Evolutionary conservation across 768 basidiomycete genomes (phyloP).

Genomic region (Leucocoprinus birnbaumii): DNA sequence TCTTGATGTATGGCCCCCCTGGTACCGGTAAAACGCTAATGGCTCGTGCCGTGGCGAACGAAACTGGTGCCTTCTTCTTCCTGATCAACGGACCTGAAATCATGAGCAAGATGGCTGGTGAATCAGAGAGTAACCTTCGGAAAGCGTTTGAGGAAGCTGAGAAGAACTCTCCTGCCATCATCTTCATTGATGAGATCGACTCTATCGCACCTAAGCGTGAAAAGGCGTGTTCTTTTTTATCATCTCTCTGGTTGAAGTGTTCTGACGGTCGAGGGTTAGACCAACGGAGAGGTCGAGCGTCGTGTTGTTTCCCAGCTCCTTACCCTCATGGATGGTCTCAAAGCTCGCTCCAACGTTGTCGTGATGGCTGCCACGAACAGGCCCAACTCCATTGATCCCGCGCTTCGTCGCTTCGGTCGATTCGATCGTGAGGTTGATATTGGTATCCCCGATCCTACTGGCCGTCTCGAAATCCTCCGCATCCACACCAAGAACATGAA

Average conservation of each 20-base stretch:
- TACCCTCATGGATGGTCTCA: constrained; percentile 98
- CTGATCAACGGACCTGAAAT: constrained; percentile 99
- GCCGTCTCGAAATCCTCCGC: constrained; percentile 96
- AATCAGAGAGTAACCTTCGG: constrained; percentile 93
- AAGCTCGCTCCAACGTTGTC: constrained; percentile 97
- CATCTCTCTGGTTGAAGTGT: background rate
- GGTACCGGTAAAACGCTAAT: constrained; percentile 99
- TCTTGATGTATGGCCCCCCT: constrained; percentile 97
- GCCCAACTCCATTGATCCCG: constrained; percentile 99
- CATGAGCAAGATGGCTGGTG: constrained; percentile 99
- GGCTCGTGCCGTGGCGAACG: constrained; percentile 99
- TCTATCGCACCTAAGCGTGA: constrained; percentile 99
- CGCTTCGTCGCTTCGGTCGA: constrained; percentile 96
- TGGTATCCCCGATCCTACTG: constrained; percentile 98
- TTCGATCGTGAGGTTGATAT: constrained; percentile 99
- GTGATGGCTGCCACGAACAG: constrained; percentile 99
- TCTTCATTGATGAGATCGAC: constrained; percentile 99
- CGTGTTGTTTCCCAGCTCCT: constrained; percentile 98
- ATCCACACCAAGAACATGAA: constrained; percentile 99
- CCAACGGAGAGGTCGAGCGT: constrained; percentile 99
- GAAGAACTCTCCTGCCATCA: constrained; percentile 99
- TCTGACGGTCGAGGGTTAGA: constrained; percentile 41
- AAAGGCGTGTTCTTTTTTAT: constrained; percentile 59
- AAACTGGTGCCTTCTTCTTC: constrained; percentile 99
- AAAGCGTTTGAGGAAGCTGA: constrained; percentile 99